These are phyloP conservation scores for Ammopiptanthus mongolicus DNA, from an alignment of 306 rosid genomes.

Conservation along the genomic window DNA sequence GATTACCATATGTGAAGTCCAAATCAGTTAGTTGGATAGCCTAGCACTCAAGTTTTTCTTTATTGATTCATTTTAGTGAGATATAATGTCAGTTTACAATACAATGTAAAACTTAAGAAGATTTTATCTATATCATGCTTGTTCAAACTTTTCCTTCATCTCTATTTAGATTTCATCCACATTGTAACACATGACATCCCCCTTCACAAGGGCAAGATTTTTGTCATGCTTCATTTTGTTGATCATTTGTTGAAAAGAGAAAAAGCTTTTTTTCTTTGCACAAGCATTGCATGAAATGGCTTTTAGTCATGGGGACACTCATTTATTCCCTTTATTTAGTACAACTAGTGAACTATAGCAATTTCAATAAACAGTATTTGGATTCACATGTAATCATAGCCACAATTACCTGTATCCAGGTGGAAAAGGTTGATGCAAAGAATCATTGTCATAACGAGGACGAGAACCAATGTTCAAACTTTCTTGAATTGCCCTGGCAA, in stretches of 20 bases:
- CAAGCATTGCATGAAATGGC: background rate
- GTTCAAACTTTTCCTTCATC: background rate
- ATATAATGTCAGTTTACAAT: background rate
- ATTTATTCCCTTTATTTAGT: background rate
- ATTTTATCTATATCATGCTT: background rate
- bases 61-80: background rate
- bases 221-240: background rate
- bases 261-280: background rate
- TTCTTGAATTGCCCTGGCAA: slow-evolving; percentile 89
- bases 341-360: background rate
- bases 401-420: slow-evolving; percentile 70
- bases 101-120: background rate
- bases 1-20: background rate
- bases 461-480: slow-evolving; percentile 61
- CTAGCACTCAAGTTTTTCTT: background rate
- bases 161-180: background rate
- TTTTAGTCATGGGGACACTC: background rate
- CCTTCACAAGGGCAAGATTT: background rate
- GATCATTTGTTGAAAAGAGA: background rate
- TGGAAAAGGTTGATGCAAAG: slow-evolving; percentile 42
- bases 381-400: slow-evolving; percentile 9
- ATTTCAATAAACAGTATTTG: background rate
- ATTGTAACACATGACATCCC: background rate
- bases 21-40: background rate
- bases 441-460: slow-evolving; percentile 49